Conservation (phyloP, 495 filamentous ascomycete genomes). For the Durotheca rogersii region DNA sequence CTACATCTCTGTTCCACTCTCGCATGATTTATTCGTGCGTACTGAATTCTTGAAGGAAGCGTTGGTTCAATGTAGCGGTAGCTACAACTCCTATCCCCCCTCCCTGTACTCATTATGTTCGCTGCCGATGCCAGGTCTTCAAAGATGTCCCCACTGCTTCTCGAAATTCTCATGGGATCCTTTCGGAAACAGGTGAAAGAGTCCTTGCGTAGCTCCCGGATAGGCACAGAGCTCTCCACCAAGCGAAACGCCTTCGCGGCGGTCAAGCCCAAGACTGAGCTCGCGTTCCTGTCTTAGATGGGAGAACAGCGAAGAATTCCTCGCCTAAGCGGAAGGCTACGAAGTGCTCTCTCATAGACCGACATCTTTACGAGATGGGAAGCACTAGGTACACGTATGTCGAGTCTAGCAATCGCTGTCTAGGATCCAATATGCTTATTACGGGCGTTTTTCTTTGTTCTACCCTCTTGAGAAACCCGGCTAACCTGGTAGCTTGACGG, state of each 20-base stretch:
- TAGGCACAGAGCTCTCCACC: constrained; percentile 41
- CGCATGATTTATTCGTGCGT: constrained; percentile 38
- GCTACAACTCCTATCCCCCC: too few relatives aligned
- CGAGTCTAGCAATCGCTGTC: constrained; percentile 49
- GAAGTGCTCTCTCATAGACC: constrained; percentile 17
- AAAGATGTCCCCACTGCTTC: constrained; percentile 35
- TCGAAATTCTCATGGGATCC: constrained; percentile 36
- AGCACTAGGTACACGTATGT: constrained; percentile 48
- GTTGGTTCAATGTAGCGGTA: constrained; percentile 39
- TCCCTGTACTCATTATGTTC: constrained; percentile 38
- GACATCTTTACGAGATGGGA: constrained; percentile 25
- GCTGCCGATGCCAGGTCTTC: constrained; percentile 25
- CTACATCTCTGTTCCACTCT: constrained; percentile 37
- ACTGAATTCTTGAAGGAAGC: constrained; percentile 36
- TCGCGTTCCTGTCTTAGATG: constrained; percentile 29
- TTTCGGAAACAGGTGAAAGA: constrained; percentile 17
- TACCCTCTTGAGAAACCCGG: constrained; percentile 38
- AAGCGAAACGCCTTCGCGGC: constrained; percentile 34
- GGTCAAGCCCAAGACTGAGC: constrained; percentile 39
- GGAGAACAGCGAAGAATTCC: constrained; percentile 28
- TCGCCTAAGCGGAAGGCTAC: constrained; percentile 28
- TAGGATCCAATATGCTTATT: constrained; percentile 39
- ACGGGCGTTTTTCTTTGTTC: constrained; percentile 46
- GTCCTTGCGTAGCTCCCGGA: constrained; percentile 32
- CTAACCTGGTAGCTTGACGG: constrained; percentile 41